Evolutionary conservation across 2,329 filamentous ascomycete genomes (phyloP), one percentile per base, ranked within the genome.

Genomic region (Scortechinia acanthostroma): DNA sequence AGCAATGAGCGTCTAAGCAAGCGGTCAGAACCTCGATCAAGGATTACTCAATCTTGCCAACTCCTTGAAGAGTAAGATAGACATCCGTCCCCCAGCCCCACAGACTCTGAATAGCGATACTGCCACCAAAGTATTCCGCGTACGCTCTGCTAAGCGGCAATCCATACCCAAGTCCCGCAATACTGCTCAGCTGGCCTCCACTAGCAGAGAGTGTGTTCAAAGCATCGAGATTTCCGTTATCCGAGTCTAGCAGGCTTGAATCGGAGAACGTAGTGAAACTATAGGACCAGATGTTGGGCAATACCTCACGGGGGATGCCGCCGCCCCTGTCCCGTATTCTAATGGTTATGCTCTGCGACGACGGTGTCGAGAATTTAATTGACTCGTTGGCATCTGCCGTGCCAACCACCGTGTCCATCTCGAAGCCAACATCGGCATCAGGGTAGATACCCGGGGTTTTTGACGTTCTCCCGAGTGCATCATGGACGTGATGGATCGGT

Each of bases 81-180:
- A 86, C 82, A 56, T 86, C 81, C 4, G 78, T 81, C 3, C 79
- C 93, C 93, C 93, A 98, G 3, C 93, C 91, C 70, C 89, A 93
- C 42, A 97, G 65, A 60, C 89, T 96, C 72, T 98, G 91, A n/a
- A 98, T 83, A 3, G 83, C 83, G 47, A 98, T 93, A 2, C 91
- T 91, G 1, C 93, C 93, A 2, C 93, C 93, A 70, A 98, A 98
- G 57, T 97, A 98, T 68, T 98, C 91, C 1, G 93, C 93, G 58
- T 98, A 98, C 0, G 93, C 91, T 49, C 93, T 76, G 45, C 90
- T 90, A 19, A 98, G 66, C 1, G 93, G 93, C 50, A 98, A 61
- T 0, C 93, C 93, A 60, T 98, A 98, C 1, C 93, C 93, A 43
- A 98, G 65, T 0, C 93, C 93, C 0, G 93, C 93, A 48, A 98